These are phyloP conservation scores for Schizothecium vesticola DNA, from an alignment of 495 filamentous ascomycete genomes.

Conservation along the genomic window DNA sequence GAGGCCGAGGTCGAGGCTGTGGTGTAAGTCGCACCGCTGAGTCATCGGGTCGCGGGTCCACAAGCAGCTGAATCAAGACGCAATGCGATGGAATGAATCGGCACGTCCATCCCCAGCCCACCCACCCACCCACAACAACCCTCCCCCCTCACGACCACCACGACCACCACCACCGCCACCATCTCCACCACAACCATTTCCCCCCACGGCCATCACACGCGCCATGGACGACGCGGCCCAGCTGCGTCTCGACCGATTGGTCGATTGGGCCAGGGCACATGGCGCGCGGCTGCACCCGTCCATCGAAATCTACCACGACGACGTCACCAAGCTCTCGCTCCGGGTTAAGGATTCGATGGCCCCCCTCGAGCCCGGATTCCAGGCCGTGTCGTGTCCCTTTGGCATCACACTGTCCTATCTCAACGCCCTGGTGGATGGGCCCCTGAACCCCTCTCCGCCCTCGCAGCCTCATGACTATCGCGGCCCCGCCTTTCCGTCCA, in stretches of 20 bases:
- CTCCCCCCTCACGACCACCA: not conserved
- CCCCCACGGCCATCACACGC: not conserved
- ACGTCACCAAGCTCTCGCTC: conserved; percentile 37
- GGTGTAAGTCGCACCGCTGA: not conserved
- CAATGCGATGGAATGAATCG: not conserved
- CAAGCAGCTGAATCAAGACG: not conserved
- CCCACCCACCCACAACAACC: not conserved
- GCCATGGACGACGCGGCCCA: not conserved
- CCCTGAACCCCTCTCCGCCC: conserved; percentile 1
- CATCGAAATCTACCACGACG: conserved; percentile 42
- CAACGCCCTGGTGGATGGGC: conserved; percentile 36
- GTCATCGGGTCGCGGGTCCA: not conserved
- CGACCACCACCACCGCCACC: not conserved
- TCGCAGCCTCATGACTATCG: not conserved
- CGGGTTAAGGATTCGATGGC: conserved; percentile 30
- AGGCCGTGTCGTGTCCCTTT: conserved; percentile 35
- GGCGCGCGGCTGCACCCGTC: conserved; percentile 38
- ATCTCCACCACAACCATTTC: not conserved
- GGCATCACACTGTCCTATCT: conserved; percentile 41
- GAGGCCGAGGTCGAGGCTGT: not conserved
- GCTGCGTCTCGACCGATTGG: conserved; percentile 5
- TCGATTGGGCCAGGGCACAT: conserved; percentile 31
- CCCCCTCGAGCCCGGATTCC: conserved; percentile 21
- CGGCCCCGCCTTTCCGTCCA: conserved; percentile 27
- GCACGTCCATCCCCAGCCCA: not conserved